These are phyloP conservation scores for Scedosporium boydii DNA, from an alignment of 2,329 filamentous ascomycete species.

Conservation along the genomic window DNA sequence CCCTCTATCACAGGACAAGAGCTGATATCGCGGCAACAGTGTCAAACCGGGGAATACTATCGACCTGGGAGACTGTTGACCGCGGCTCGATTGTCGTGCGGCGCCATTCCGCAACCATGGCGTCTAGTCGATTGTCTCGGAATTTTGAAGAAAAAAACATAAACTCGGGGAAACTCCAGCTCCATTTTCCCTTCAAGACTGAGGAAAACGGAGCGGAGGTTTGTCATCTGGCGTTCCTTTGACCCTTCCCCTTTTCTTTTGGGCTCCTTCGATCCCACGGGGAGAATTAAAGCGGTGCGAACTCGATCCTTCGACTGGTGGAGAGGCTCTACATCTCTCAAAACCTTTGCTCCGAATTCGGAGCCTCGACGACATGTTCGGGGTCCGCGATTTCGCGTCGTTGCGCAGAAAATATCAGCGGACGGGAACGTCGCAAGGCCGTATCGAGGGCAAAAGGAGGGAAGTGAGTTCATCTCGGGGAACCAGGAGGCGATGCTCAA, in stretches of 20 bases:
- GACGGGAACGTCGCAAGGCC: too few species aligned
- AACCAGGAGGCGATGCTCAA: not conserved
- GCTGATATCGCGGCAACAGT: not conserved
- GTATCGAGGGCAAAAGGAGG: not conserved
- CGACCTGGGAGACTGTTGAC: not conserved
- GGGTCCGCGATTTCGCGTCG: too few species aligned
- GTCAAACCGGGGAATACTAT: not conserved
- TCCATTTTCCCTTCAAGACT: not conserved
- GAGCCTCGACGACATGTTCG: too few species aligned
- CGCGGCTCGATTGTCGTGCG: not conserved
- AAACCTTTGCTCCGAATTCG: too few species aligned
- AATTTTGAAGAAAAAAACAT: not conserved
- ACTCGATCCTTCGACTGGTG: not conserved
- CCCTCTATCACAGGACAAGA: not conserved
- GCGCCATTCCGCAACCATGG: not conserved
- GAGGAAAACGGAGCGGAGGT: not conserved
- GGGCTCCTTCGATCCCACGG: not conserved
- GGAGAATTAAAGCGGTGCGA: not conserved
- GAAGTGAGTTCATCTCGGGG: not conserved
- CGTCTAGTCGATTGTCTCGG: not conserved
- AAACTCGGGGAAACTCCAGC: not conserved
- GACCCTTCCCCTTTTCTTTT: not conserved
- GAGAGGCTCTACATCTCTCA: not conserved
- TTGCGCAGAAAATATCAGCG: too few species aligned
- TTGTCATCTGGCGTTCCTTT: not conserved